These are phyloP conservation scores for Botrytis squamosa DNA, from an alignment of 2,329 filamentous ascomycete species.

Conservation along the genomic window DNA sequence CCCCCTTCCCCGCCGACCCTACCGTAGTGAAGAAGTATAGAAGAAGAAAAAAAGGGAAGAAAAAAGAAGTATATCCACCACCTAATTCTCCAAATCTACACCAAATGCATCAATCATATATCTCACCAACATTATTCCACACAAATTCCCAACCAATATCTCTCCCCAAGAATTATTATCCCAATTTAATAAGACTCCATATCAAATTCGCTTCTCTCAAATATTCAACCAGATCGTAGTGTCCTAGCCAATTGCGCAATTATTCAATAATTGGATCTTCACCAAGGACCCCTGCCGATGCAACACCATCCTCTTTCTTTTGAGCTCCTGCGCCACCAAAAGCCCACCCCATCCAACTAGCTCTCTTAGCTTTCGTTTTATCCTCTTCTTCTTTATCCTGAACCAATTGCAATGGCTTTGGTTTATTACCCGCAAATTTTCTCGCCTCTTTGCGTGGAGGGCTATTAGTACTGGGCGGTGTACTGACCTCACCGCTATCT, in stretches of 20 bases:
- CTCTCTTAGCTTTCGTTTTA: conserved; percentile 54
- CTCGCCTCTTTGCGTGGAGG: conserved; percentile 59
- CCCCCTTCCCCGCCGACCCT: not conserved
- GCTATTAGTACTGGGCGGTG: conserved; percentile 47
- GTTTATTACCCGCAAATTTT: conserved; percentile 67
- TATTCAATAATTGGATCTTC: conserved; percentile 21
- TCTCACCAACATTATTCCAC: conserved; percentile 1
- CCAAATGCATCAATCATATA: not conserved
- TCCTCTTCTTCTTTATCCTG: conserved; percentile 61
- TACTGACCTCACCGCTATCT: conserved; percentile 62
- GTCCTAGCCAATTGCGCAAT: not conserved
- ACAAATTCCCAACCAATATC: not conserved
- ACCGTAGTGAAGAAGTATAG: not conserved
- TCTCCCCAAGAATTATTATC: conserved; percentile 5
- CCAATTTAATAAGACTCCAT: not conserved
- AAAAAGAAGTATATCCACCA: conserved; percentile 10
- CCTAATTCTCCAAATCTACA: not conserved
- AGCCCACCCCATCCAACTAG: conserved; percentile 65
- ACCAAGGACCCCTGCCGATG: not conserved
- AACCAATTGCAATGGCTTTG: conserved; percentile 81
- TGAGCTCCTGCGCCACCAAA: conserved; percentile 28
- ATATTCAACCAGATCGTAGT: not conserved
- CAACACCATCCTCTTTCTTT: conserved; percentile 16
- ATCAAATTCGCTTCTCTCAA: not conserved
- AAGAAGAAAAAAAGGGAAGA: not conserved